Base-by-base conservation (phyloP, 2,329 filamentous ascomycete species). In the Ceratocystis destructans region DNA sequence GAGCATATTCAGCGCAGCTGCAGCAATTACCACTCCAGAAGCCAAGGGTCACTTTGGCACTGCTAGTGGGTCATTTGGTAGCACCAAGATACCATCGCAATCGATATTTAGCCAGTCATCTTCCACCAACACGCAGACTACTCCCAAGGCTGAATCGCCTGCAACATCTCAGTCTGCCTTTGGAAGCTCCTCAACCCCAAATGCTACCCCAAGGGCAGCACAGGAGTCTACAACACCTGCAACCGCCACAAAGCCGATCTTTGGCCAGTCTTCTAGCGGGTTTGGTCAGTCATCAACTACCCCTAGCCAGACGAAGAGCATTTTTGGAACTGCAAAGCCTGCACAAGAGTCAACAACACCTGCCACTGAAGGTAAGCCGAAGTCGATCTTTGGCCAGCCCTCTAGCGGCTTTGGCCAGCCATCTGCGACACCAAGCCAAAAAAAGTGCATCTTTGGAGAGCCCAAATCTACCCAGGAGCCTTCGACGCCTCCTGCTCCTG, bases 1-100 rank as follows among this genome's bases (percentile, higher is more conserved):
- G 68, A 71, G 74, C 2, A 71, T 76, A 22, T 74, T 76, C 17
- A 69, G 57, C 10, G 61, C 22, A 12, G 20, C 59, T 5, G n/a
- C 55, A n/a, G 31, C 59, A 1, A 31, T 48, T 7, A 62, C 57
- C 22, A 57, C 71, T 5, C 28, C 62, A 8, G 57, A 65, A 25
- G 28, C 10, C 5, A 65, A 68, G 15, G 41, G 48, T 31, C 31
- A 20, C 53, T 61, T 67, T 61, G 64, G 61, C 3, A 61, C 45
- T 3, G 15, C 65, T 6, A 48, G 48, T 22, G 48, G 44, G 17
- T 31, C 57, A 20, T 65, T 61, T 65, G 64, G 55, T 25, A 46
- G 25, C 25, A 31, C 37, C n/a, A 41, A 48, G 55, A 65, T 55
- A 31, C 55, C 64, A n/a, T 12, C 55, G 3, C 41, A 63, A 22